These are phyloP conservation scores for Geosmithia morbida DNA, from an alignment of 2,329 filamentous ascomycete genomes.

Conservation along the genomic window DNA sequence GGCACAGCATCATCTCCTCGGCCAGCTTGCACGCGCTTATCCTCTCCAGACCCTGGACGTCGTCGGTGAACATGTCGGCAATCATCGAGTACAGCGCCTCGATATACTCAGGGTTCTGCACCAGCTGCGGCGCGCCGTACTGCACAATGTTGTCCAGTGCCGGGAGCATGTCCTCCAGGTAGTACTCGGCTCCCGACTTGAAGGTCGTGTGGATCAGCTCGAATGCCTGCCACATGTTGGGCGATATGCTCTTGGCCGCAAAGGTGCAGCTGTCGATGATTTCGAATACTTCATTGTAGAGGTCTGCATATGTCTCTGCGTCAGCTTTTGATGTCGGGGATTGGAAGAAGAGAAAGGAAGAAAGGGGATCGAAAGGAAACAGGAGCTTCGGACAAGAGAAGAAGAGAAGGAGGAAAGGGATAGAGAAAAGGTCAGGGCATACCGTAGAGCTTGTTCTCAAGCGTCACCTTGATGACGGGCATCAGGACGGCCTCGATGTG, in stretches of 20 bases:
- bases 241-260: constrained; percentile 86
- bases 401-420: neutral
- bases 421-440: no score
- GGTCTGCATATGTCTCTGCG: constrained; percentile 33
- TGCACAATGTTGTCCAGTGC: constrained; percentile 96
- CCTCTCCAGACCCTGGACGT: constrained; percentile 84
- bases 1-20: constrained; percentile 92
- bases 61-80: constrained; percentile 82
- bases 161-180: constrained; percentile 96
- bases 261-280: constrained; percentile 99
- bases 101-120: constrained; percentile 75
- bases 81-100: constrained; percentile 89
- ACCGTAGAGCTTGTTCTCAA: constrained; percentile 96
- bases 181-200: constrained; percentile 91
- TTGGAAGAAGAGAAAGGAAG: neutral
- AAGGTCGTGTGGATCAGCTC: constrained; percentile 94
- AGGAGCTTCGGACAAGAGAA: no score
- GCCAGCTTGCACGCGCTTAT: constrained; percentile 97
- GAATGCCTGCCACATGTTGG: constrained; percentile 97
- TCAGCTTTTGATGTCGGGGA: neutral
- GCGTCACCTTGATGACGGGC: constrained; percentile 89
- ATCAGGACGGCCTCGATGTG: constrained; percentile 93
- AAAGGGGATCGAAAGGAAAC: no score
- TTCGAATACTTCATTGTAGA: constrained; percentile 98
- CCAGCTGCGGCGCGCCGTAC: constrained; percentile 69